These are phyloP conservation scores for Yarrowia yakushimensis DNA, from an alignment of 805 yeast genomes.

Conservation along the genomic window DNA sequence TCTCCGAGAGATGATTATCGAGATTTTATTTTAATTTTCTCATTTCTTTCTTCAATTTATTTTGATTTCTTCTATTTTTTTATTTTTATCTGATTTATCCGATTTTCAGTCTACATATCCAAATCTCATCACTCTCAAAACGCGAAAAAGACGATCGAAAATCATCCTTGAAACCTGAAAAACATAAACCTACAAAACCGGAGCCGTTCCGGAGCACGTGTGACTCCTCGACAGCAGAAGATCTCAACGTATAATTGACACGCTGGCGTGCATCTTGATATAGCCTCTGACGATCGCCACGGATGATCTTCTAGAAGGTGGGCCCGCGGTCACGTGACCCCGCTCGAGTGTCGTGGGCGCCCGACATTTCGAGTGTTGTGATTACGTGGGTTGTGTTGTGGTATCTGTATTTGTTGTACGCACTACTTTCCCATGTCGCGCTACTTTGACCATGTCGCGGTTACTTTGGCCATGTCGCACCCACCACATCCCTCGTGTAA, in stretches of 20 bases:
- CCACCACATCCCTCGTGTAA: too few relatives aligned
- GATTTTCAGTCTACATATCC: too few relatives aligned
- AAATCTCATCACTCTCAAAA: too few relatives aligned
- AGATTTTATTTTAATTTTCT: background rate
- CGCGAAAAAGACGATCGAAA: too few relatives aligned
- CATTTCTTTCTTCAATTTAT: background rate
- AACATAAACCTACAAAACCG: background rate
- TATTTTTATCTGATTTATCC: too few relatives aligned
- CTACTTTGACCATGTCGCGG: too few relatives aligned
- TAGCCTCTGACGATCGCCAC: background rate
- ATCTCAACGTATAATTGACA: background rate
- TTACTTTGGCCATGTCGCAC: too few relatives aligned
- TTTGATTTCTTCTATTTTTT: too few relatives aligned
- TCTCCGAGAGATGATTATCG: too few relatives aligned
- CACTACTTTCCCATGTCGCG: too few relatives aligned
- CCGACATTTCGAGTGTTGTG: too few relatives aligned
- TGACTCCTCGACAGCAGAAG: background rate
- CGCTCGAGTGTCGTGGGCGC: too few relatives aligned
- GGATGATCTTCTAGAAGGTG: conserved; percentile 3
- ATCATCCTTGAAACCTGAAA: background rate
- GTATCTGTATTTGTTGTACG: background rate
- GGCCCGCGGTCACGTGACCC: background rate
- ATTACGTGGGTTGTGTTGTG: background rate
- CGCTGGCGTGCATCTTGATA: background rate
- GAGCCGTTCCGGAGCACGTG: background rate